phyloP scores from a whole-genome alignment of 2,329 filamentous ascomycete species.

The Drechslerella coelobrocha region DNA sequence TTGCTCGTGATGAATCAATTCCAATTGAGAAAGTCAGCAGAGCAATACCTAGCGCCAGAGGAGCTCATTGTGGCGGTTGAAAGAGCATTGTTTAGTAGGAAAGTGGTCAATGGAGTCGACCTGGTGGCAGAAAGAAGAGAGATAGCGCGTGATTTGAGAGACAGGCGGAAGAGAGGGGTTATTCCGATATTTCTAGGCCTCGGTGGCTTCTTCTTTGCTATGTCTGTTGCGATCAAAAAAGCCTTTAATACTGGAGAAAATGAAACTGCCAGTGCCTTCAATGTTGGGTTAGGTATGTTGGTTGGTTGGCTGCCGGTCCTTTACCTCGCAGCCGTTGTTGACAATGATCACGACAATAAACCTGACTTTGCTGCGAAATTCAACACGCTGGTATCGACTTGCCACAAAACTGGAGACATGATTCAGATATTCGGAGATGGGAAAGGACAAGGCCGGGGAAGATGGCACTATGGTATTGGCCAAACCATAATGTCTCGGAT shows the following conservation, averaged over 20 bases:
- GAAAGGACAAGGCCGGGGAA: conserved; percentile 58
- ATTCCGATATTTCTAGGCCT: conserved; percentile 37
- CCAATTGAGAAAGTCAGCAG: conserved; percentile 29
- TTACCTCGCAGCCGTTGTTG: conserved; percentile 61
- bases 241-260: conserved; percentile 30
- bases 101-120: conserved; percentile 35
- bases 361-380: conserved; percentile 59
- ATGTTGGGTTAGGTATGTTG: conserved; percentile 52
- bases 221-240: conserved; percentile 40
- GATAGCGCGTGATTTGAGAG: conserved; percentile 21
- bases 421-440: conserved; percentile 58
- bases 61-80: conserved; percentile 32
- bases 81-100: conserved; percentile 30
- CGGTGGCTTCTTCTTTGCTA: conserved; percentile 45
- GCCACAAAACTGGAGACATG: conserved; percentile 33
- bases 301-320: conserved; percentile 62
- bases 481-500: conserved; percentile 59
- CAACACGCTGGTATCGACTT: conserved; percentile 56
- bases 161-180: conserved; percentile 29
- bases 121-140: conserved; percentile 17
- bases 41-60: conserved; percentile 22
- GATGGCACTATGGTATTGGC: conserved; percentile 60
- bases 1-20: conserved; percentile 61
- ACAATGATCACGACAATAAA: conserved; percentile 61
- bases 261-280: conserved; percentile 27